A percentile compares a stretch with the other conserved stretches of the same genome.
phyloP scores from a whole-genome alignment of 257 asterid genomes.

The Rhazya stricta region DNA sequence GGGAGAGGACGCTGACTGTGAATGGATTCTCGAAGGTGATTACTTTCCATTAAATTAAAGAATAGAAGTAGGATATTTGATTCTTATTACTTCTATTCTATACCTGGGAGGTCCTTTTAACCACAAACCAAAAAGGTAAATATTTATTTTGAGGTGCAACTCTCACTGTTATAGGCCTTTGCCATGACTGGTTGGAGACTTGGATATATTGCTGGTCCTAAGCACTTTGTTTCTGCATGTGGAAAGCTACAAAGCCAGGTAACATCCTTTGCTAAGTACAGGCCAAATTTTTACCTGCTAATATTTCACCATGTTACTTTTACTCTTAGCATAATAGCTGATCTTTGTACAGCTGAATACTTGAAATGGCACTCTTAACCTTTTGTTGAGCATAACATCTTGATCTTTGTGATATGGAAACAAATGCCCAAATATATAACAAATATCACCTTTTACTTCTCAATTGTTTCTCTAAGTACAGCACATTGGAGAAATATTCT shows the following conservation, averaged over 20 bases:
- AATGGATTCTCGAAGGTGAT: slow-evolving; percentile 94
- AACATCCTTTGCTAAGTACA: not conserved
- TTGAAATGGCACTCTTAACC: not conserved
- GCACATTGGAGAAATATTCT: not conserved
- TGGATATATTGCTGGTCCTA: slow-evolving; percentile 94
- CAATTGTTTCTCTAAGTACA: no score
- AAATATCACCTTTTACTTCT: no score
- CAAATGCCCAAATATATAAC: not conserved
- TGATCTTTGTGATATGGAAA: not conserved
- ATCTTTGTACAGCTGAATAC: not conserved
- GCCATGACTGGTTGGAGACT: slow-evolving; percentile 99
- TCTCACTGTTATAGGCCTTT: slow-evolving; percentile 50
- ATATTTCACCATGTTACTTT: not conserved
- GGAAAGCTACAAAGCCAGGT: slow-evolving; percentile 98
- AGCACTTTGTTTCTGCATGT: slow-evolving; percentile 87
- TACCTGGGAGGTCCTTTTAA: not conserved
- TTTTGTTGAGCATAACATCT: not conserved
- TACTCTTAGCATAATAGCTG: not conserved
- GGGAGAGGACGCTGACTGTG: slow-evolving; percentile 90
- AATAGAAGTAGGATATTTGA: not conserved
- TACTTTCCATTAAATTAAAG: slow-evolving; percentile 7
- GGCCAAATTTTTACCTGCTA: not conserved
- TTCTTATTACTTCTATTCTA: not conserved
- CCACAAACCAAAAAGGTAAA: not conserved
- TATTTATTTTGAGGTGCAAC: slow-evolving; percentile 9